phyloP scores from a whole-genome alignment of 75 land plant species.

The Isoetes taiwanensis region DNA sequence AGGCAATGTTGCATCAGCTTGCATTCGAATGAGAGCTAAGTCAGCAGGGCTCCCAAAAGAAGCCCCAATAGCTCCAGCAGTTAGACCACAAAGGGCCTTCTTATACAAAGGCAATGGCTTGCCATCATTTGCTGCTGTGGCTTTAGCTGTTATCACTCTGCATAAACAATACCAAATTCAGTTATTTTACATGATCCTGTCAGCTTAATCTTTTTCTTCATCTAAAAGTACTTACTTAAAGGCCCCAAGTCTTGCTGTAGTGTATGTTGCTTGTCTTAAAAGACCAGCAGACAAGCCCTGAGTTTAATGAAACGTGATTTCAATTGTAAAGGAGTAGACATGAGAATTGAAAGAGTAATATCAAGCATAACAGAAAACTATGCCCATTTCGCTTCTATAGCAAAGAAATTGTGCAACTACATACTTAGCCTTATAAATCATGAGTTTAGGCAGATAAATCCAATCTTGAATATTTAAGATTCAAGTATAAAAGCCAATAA shows the following conservation, averaged over 20 bases:
- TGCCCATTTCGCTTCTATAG: too few relatives aligned
- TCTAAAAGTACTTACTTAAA: constrained; percentile 37
- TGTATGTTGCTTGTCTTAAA: constrained; percentile 85
- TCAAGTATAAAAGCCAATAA: too few relatives aligned
- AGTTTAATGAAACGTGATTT: constrained; percentile 9
- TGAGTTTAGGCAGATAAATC: too few relatives aligned
- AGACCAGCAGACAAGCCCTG: constrained; percentile 93
- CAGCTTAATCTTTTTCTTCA: too few relatives aligned
- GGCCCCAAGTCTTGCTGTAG: constrained; percentile 67
- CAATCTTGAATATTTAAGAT: too few relatives aligned
- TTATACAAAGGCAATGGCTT: constrained; percentile 86
- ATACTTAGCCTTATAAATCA: too few relatives aligned
- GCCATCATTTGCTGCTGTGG: constrained; percentile 78
- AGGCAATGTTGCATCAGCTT: constrained; percentile 86
- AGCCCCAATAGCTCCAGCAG: constrained; percentile 95
- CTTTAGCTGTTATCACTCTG: constrained; percentile 81
- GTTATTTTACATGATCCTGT: too few relatives aligned
- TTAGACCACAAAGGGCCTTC: constrained; percentile 88
- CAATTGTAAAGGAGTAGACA: constrained; percentile 7
- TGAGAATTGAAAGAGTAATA: too few relatives aligned
- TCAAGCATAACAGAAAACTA: too few relatives aligned
- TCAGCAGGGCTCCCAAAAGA: constrained; percentile 88
- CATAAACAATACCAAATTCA: too few relatives aligned
- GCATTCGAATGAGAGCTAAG: constrained; percentile 91
- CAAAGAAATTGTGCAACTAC: too few relatives aligned